Base-by-base conservation (phyloP, 2,329 filamentous ascomycete genomes). In the Harringtonia lauricola region DNA sequence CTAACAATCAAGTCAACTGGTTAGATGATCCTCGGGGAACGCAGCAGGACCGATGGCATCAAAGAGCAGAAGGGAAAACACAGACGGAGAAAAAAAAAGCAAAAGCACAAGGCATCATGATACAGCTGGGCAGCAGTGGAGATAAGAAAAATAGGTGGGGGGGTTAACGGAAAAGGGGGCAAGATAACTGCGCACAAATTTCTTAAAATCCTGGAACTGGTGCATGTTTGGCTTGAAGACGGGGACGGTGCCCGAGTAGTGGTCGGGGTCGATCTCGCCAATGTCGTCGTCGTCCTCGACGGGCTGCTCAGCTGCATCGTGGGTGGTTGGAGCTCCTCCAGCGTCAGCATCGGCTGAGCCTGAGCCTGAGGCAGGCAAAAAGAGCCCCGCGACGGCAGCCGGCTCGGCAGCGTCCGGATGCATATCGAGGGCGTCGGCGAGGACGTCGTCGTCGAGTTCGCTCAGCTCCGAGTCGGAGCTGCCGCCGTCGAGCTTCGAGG, bases 181-280 rank as follows among this genome's bases (percentile, higher is more conserved):
- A 17, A 43, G 28, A 30, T 29, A 26, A 26, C 36, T 47, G 67
- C 76, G 52, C 68, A 96, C 84, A 61, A 94, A 96, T 59, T 77
- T 79, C 65, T 90, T 84, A 63, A 98, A 98, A 64, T 92, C 86
- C 57, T 80, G 81, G 66, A 96, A 96, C 64, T 98, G 88, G 49
- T 83, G 76, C 86, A 95, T 94, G 47, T 83, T 90, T 63, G 92
- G 92, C 63, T 82, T 90, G 66, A 98, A 98, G 48, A 98, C 83
- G 9, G 92, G 90, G 30, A 98, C 84, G 49, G 80, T 85, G 49
- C 88, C 89, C 57, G 87, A 94, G 69, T 86, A 95, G 62, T 95
- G 82, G 58, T 89, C 86, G 1, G 90, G 90, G 38, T 81, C 69
- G 43, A 94, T 74, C 43, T 92, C 85, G 52, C 83, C 84, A 54